Evolutionary conservation across 257 asterid genomes (phyloP), one percentile per base, ranked within the genome.

Genomic region (Plectranthus barbatus): DNA sequence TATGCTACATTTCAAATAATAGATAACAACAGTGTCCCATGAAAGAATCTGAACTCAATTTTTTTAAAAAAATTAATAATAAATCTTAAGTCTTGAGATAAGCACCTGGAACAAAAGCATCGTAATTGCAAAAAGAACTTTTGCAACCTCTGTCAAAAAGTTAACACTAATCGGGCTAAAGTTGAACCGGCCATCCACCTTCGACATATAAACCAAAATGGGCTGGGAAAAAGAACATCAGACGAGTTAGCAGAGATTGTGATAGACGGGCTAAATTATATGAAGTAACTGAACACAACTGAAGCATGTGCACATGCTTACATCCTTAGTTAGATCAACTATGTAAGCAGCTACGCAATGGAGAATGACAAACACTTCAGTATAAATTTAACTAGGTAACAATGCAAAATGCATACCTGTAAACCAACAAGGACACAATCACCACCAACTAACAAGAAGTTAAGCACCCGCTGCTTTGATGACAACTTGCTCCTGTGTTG

Each of bases 91-190:
- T 26, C 65, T 58, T 53, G 67, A 59, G 20, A 36, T 51, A 41
- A 21, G 18, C 86, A 93, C 99, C 99, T 93, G 95, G 29, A 90
- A 60, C 66, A 88, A 80, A 52, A 93, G 97, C 99, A 93, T 93
- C 51, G 79, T 45, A 60, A 90, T 46, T 55, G 99, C 99, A 81
- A 93, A 90, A 42, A 84, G 14, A 61, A 93, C 91, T 76, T 93
- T 93, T 24, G 88, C 73, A 67, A 84, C 64, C 83, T 90, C 99
- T 9, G 91, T 90, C 88, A 93, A 70, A 69, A 90, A 93, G 80
- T 93, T 93, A 76, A 93, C 97, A 64, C 99, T 90, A 48, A 93
- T 86, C 59, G 99, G 97, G 82, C 95, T 93, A 79, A 90, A 93
- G 54, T 81, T 79, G 82, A 87, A 90, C 71, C 79, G 86, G 63